These are phyloP conservation scores for Colletotrichum godetiae DNA, from an alignment of 2,329 filamentous ascomycete species.

Conservation along the genomic window DNA sequence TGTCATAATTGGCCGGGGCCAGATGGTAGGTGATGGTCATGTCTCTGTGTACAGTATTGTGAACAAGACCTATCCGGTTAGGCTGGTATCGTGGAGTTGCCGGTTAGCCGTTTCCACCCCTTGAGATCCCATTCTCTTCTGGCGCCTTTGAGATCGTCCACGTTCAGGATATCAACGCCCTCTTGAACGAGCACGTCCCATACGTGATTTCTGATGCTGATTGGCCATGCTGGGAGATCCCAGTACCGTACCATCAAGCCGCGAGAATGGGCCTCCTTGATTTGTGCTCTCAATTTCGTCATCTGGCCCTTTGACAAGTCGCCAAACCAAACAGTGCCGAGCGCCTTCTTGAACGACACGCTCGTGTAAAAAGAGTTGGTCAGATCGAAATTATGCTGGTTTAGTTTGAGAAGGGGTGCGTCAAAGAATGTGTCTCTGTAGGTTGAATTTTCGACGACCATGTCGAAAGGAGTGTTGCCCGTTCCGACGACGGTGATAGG, in stretches of 20 bases:
- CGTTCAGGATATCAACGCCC: constrained; percentile 70
- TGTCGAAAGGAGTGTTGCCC: constrained; percentile 70
- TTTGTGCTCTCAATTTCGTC: constrained; percentile 54
- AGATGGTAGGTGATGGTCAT: not conserved
- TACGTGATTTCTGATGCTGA: constrained; percentile 62
- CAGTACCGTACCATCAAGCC: constrained; percentile 71
- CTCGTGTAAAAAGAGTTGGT: constrained; percentile 76
- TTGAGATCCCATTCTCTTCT: constrained; percentile 50
- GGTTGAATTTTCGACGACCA: constrained; percentile 62
- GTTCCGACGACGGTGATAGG: constrained; percentile 77
- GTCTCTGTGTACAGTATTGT: not conserved
- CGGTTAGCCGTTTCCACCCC: constrained; percentile 25
- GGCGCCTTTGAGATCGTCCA: constrained; percentile 66
- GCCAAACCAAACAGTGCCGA: constrained; percentile 62
- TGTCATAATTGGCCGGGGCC: not conserved
- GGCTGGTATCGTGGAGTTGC: constrained; percentile 4
- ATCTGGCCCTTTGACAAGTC: constrained; percentile 58
- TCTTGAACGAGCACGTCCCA: constrained; percentile 67
- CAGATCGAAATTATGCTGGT: constrained; percentile 52
- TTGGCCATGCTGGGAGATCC: constrained; percentile 69
- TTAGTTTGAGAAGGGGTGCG: constrained; percentile 64
- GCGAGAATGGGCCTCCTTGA: constrained; percentile 60
- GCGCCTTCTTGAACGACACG: constrained; percentile 62
- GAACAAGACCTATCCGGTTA: not conserved
- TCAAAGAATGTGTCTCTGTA: constrained; percentile 75